These are phyloP conservation scores for Gryganskiella cystojenkinii DNA, from an alignment of 192 early-diverging fungal species.

Conservation along the genomic window DNA sequence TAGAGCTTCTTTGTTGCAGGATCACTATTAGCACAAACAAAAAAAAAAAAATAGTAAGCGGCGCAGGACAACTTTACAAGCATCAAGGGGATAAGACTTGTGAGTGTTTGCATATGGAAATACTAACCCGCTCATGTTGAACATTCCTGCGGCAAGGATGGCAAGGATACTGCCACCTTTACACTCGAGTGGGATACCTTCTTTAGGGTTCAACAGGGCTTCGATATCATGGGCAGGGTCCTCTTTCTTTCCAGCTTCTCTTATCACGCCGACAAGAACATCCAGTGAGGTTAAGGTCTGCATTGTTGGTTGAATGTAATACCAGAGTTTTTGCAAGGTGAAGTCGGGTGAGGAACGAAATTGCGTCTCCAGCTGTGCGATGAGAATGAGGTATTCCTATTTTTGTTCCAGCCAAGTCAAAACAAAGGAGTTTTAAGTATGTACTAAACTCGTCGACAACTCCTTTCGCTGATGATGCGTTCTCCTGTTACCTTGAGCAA, in stretches of 20 bases:
- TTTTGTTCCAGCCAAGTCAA: neutral
- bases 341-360: conserved; percentile 75
- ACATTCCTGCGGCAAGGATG: conserved; percentile 77
- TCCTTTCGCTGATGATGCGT: neutral
- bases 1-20: conserved; percentile 79
- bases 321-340: conserved; percentile 94
- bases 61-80: neutral
- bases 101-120: conserved; percentile 26
- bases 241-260: conserved; percentile 41
- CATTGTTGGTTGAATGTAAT: conserved; percentile 85
- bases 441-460: neutral
- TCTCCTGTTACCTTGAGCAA: conserved; percentile 73
- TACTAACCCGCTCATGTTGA: conserved; percentile 72
- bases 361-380: conserved; percentile 93
- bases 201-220: conserved; percentile 48
- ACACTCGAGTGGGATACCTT: conserved; percentile 62
- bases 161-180: conserved; percentile 86
- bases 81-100: neutral
- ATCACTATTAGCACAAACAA: conserved; percentile 62
- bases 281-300: conserved; percentile 62
- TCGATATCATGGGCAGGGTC: conserved; percentile 55
- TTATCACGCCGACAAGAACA: conserved; percentile 55
- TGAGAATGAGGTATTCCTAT: conserved; percentile 83
- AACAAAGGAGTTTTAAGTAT: neutral
- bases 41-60: neutral